Percentiles rank a stretch among this genome's conserved stretches.
Evolutionary conservation across 805 yeast species (phyloP).

Genomic region (Tetrapisispora nanseiensis): DNA sequence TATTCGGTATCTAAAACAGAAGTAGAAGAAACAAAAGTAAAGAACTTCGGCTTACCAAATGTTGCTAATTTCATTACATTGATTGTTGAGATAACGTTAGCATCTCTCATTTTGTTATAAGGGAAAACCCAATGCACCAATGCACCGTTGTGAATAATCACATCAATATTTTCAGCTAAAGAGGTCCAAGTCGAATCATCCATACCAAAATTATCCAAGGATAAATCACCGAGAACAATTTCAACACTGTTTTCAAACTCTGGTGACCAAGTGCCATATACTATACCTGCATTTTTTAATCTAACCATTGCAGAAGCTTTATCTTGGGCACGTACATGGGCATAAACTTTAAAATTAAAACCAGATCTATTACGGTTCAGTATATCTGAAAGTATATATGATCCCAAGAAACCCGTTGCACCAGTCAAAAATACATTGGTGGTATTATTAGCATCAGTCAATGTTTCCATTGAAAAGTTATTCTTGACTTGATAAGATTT

Average conservation of each 20-base stretch:
- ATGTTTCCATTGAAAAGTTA: too few relatives aligned
- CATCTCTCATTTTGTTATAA: constrained; percentile 78
- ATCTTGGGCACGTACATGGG: constrained; percentile 84
- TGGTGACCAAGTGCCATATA: constrained; percentile 62
- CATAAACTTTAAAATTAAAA: constrained; percentile 49
- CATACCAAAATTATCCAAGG: constrained; percentile 65
- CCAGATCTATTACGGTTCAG: constrained; percentile 41
- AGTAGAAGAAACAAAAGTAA: constrained; percentile 91
- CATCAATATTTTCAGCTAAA: constrained; percentile 57
- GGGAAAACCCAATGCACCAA: constrained; percentile 98
- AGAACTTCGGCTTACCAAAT: constrained; percentile 66
- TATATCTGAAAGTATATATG: constrained; percentile 74
- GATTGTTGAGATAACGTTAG: constrained; percentile 83
- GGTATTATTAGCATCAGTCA: too few relatives aligned
- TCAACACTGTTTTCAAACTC: constrained; percentile 47
- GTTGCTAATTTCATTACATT: constrained; percentile 69
- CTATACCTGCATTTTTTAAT: constrained; percentile 59
- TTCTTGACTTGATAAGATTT: too few relatives aligned
- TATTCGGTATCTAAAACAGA: constrained; percentile 83
- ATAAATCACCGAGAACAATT: constrained; percentile 75
- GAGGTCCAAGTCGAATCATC: constrained; percentile 44
- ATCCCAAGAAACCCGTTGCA: constrained; percentile 91
- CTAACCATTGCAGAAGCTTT: constrained; percentile 65
- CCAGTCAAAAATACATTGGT: constrained; percentile 89
- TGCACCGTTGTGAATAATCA: constrained; percentile 93